A percentile compares a stretch with the other conserved stretches of the same genome.
Conservation (phyloP, 441 rosid genomes). For the Eugenia klotzschiana region DNA sequence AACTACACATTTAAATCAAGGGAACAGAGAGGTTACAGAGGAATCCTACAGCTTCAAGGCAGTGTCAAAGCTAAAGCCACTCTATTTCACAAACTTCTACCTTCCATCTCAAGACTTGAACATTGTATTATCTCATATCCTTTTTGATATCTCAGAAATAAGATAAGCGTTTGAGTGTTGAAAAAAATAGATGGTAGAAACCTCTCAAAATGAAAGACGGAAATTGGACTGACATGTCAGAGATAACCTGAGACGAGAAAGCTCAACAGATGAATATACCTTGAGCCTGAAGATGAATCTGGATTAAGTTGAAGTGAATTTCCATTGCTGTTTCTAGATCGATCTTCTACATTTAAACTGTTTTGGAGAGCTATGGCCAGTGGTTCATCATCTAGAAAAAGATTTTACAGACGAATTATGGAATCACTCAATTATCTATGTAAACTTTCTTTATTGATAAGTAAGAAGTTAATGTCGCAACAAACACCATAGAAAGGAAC, state of each 20-base stretch:
- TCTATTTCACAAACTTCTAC: background rate
- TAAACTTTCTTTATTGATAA: background rate
- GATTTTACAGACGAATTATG: background rate
- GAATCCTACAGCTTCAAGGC: background rate
- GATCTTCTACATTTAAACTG: slow-evolving; percentile 29
- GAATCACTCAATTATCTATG: background rate
- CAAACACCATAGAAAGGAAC: background rate
- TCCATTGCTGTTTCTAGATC: slow-evolving; percentile 28
- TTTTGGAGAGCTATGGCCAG: slow-evolving; percentile 71
- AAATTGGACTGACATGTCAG: background rate
- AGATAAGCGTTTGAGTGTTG: background rate
- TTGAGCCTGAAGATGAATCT: slow-evolving; percentile 31
- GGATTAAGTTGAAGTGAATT: slow-evolving; percentile 41
- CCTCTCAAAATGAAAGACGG: background rate
- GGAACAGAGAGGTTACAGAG: background rate
- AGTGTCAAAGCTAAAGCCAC: background rate
- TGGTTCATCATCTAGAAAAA: slow-evolving; percentile 10
- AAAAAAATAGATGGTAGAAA: background rate
- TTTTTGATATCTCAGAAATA: background rate
- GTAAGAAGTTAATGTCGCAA: background rate
- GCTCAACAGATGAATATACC: slow-evolving; percentile 24
- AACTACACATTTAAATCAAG: background rate
- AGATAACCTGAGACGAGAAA: background rate
- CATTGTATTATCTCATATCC: background rate
- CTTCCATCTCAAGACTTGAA: background rate